phyloP scores from a whole-genome alignment of 768 basidiomycete species.

The Rhodotorula graminis region DNA sequence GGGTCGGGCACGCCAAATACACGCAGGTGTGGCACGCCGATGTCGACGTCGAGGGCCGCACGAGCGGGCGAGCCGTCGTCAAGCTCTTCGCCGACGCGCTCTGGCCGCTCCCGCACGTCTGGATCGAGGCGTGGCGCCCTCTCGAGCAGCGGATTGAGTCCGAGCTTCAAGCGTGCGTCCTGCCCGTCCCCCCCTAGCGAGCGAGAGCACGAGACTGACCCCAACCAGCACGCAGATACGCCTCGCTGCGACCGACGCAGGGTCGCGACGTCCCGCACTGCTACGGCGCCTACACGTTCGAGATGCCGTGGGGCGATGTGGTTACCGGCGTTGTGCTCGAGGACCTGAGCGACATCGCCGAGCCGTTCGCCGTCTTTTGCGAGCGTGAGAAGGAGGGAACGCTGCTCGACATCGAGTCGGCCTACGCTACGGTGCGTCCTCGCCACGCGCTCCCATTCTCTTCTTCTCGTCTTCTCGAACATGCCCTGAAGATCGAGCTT shows the following conservation, averaged over 20 bases:
- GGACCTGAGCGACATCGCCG: neutral
- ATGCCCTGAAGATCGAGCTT: no score
- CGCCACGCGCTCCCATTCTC: no score
- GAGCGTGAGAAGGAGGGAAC: neutral
- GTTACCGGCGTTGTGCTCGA: neutral
- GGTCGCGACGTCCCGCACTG: neutral
- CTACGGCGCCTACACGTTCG: neutral
- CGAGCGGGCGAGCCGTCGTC: neutral
- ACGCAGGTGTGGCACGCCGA: neutral
- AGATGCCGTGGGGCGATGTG: neutral
- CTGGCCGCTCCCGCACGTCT: neutral
- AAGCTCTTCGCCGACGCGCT: neutral
- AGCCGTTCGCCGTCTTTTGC: neutral
- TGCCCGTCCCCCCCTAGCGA: neutral
- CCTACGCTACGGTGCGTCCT: neutral
- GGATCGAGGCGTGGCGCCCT: accelerated
- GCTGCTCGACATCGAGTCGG: neutral
- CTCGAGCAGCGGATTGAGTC: neutral
- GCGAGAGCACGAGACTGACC: neutral
- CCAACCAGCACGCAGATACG: neutral
- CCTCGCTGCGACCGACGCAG: neutral
- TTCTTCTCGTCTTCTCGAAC: no score
- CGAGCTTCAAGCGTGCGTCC: neutral
- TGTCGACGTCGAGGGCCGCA: neutral
- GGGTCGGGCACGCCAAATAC: neutral